These are phyloP conservation scores for Globisporangium polare DNA, from an alignment of 352 stramenopile species.

Conservation along the genomic window DNA sequence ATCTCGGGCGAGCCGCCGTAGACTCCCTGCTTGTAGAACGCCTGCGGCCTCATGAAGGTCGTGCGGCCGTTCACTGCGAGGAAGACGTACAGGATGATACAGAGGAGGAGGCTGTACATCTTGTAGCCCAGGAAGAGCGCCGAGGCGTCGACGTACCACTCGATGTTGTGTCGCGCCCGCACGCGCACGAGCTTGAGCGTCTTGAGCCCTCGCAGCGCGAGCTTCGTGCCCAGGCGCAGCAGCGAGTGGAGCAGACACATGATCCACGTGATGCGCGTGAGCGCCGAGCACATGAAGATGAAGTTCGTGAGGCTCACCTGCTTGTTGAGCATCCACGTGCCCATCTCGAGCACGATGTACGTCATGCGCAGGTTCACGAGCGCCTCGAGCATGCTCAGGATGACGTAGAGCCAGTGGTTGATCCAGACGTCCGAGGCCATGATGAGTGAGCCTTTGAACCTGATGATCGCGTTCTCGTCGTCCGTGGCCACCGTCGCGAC, in stretches of 20 bases:
- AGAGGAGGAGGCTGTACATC: conserved; percentile 14
- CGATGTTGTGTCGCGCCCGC: conserved; percentile 2
- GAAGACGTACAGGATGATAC: background rate
- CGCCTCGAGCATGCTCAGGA: conserved; percentile 10
- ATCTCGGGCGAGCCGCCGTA: conserved; percentile 34
- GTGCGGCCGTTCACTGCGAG: background rate
- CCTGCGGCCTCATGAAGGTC: background rate
- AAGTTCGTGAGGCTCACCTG: conserved; percentile 13
- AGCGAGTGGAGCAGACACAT: conserved; percentile 18
- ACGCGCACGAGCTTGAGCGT: conserved; percentile 9
- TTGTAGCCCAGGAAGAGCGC: conserved; percentile 20
- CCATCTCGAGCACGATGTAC: conserved; percentile 13
- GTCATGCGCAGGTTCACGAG: conserved; percentile 14
- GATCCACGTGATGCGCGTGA: conserved; percentile 16
- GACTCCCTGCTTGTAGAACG: conserved; percentile 23
- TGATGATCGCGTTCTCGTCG: conserved; percentile 5
- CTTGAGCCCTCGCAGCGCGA: conserved; percentile 1
- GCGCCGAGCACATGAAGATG: conserved; percentile 16
- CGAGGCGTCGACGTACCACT: conserved; percentile 14
- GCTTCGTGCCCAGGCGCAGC: conserved; percentile 5
- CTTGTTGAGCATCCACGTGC: conserved; percentile 14
- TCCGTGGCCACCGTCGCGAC: background rate
- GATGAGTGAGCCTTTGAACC: conserved; percentile 10
- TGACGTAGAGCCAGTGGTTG: conserved; percentile 18
- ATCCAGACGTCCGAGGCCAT: conserved; percentile 14